Evolutionary conservation across 148 eudicot genomes (phyloP), one percentile per base, ranked within the genome.

Genomic region (Chenopodium suecicum): DNA sequence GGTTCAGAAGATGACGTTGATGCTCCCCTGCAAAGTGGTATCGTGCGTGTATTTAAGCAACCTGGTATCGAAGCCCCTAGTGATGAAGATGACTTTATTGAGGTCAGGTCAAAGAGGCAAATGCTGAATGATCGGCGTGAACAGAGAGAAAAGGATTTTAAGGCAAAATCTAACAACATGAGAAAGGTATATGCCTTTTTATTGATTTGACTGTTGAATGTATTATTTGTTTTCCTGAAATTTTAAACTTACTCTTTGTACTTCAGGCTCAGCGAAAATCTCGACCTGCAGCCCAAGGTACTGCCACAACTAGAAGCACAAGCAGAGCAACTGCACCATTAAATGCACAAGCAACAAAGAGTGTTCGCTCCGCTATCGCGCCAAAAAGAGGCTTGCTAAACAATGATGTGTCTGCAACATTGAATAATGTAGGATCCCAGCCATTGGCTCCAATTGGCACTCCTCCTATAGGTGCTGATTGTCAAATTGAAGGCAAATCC

Each of bases 61-160:
- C 89, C 99, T 82, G 99, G 98, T 63, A 96, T 96, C 58, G 99
- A 96, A 87, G 88, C 90, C 46, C 93, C 94, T 3, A 96, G 98
- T 82, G 99, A 96, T 74, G 99, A 91, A 79, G 98, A 96, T 89
- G 97, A 94, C 83, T 96, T 96, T 79, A 94, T 94, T 85, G 93
- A 96, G 88, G 99, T 96, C 75, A 92, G 99, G 82, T 96, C 99
- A 65, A 96, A 94, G 85, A 90, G 98, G 87, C 99, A 96, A 90
- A 92, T 95, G 99, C 85, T 96, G 83, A 96, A 96, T 82, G 95
- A 96, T 88, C 90, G 99, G 11, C 98, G 99, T 50, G 99, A 95
- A 75, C 99, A 94, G 78, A 94, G 94, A 87, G 97, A 93, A 79
- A 95, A 91, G 85, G 99, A 95, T 86, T 89, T 85, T 58, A 95